Conservation (phyloP, 1,284 basidiomycete genomes). For the Ceratobasidium sp. region DNA sequence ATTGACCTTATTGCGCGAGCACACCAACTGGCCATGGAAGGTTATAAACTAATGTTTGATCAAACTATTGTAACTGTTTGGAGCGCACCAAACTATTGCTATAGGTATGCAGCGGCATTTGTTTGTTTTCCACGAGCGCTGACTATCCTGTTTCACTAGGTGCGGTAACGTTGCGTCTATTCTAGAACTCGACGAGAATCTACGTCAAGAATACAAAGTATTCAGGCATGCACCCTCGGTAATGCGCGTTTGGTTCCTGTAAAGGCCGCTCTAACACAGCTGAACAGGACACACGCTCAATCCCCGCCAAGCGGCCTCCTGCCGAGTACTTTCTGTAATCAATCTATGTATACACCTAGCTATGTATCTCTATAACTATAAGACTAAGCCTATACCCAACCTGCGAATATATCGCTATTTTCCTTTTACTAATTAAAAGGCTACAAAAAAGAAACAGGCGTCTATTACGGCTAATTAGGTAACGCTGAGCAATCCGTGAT, state of each 20-base stretch:
- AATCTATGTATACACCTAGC: not conserved
- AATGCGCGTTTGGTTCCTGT: constrained; percentile 55
- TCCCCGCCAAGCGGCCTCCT: constrained; percentile 89
- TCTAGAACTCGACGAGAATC: constrained; percentile 89
- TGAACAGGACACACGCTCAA: constrained; percentile 81
- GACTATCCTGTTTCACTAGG: constrained; percentile 59
- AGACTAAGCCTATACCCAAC: constrained; percentile 24
- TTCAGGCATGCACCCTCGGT: constrained; percentile 83
- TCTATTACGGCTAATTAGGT: not conserved
- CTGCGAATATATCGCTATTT: not conserved
- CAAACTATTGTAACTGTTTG: constrained; percentile 96
- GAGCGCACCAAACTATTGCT: constrained; percentile 99
- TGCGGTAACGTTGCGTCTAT: constrained; percentile 96
- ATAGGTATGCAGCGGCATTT: constrained; percentile 72
- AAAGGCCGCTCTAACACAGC: constrained; percentile 46
- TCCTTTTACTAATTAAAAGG: not conserved
- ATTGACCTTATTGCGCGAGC: constrained; percentile 97
- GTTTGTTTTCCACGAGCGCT: not conserved
- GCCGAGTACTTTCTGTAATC: constrained; percentile 75
- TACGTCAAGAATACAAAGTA: constrained; percentile 92
- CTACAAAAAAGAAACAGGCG: too few species aligned
- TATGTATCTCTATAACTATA: not conserved
- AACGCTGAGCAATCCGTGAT: not conserved
- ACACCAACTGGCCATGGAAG: constrained; percentile 98
- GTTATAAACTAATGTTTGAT: constrained; percentile 99